Conservation (phyloP, 2,329 filamentous ascomycete genomes). For the Fonsecaea pugnacius region DNA sequence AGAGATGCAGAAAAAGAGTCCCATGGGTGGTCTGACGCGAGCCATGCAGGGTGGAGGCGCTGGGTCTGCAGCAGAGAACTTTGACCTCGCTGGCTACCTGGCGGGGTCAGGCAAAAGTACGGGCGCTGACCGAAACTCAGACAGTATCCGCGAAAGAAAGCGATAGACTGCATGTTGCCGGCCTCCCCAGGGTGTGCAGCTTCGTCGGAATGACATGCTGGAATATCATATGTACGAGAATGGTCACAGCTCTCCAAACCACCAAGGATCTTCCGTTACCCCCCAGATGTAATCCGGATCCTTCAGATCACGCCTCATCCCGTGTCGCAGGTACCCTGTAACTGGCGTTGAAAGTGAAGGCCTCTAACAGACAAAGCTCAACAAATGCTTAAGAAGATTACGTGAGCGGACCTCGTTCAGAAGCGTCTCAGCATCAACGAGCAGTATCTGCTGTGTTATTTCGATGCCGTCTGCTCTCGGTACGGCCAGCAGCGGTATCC, state of each 20-base stretch:
- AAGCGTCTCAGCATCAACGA: neutral
- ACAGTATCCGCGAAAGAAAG: conserved; percentile 32
- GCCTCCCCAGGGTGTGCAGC: neutral
- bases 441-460: neutral
- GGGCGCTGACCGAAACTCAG: conserved; percentile 24
- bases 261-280: neutral
- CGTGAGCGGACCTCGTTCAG: neutral
- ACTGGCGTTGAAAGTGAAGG: neutral
- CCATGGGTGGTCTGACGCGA: conserved; percentile 63
- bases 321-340: neutral
- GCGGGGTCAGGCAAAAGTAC: conserved; percentile 53
- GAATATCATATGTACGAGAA: neutral
- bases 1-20: conserved; percentile 78
- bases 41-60: conserved; percentile 58
- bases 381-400: neutral
- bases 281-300: neutral
- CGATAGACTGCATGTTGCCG: conserved; percentile 17
- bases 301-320: neutral
- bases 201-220: neutral
- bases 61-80: conserved; percentile 60
- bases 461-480: neutral
- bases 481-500: neutral
- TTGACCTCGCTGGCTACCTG: conserved; percentile 71
- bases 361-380: neutral
- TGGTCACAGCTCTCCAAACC: neutral